Base-by-base conservation (phyloP, 768 basidiomycete genomes). In the Mycena chlorophos region DNA sequence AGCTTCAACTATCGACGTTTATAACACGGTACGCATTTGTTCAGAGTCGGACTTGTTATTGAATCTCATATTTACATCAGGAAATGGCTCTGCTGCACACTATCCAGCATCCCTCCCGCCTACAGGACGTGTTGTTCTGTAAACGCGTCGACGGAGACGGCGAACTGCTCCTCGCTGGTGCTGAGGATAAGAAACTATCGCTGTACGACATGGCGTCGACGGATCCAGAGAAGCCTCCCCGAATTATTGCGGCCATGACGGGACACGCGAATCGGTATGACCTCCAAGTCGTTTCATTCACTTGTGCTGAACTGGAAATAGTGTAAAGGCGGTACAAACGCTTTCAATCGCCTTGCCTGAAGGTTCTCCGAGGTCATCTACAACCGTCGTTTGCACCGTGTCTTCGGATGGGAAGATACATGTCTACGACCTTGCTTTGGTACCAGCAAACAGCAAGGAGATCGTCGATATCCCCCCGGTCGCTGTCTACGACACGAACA, bases 401-500 rank as follows among this genome's bases (percentile, higher is more conserved):
- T 98, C 94, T 0, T 97, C 96, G 0, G 97, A 98, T 56, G 97
- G 97, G 5, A 83, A 84, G 55, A 81, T 94, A 53, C 82, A 85
- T 59, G 65, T 94, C 19, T 94, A 87, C 69, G 87, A 94, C 68
- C 72, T 93, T 53, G 77, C 79, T 1, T 64, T 69, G 5, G 63
- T 89, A 3, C 78, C 49, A 31, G 38, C 60, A 42, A 8, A 14
- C 16, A 37, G 64, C 17, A 60, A 60, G 43, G 61, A 52, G 23
- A 57, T 67, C 38, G 64, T 68, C 17, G 69, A 78, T 39, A 73
- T 91, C 20, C 66, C 71, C 19, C 85, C 93, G 0, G 73, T 85
- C 2, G 80, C 80, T 2, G 78, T 71, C 46, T 94, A 94, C 66
- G 89, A 96, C 69, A 87, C 91, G 4, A 92, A 91, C 62, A 91